Evolutionary conservation across 2,329 filamentous ascomycete genomes (phyloP).

Genomic region (Penicillium sp.): DNA sequence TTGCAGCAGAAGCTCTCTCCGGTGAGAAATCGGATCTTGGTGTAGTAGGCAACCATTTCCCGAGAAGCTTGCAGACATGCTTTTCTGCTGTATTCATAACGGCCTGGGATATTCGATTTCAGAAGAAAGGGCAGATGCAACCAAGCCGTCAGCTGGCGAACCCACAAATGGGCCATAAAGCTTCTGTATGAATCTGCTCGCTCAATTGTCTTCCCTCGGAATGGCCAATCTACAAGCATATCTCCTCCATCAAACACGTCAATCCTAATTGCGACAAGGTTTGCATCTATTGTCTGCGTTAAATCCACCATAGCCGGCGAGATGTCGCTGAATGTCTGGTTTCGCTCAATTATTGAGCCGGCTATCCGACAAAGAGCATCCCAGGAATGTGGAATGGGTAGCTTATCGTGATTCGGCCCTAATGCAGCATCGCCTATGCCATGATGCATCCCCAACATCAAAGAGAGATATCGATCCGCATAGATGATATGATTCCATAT

Average conservation of each 20-base stretch:
- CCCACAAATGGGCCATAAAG: constrained; percentile 7
- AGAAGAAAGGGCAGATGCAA: constrained; percentile 15
- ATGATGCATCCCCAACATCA: constrained; percentile 16
- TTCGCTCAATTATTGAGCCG: constrained; percentile 18
- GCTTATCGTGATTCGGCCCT: neutral
- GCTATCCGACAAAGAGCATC: constrained; percentile 11
- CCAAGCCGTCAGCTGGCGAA: constrained; percentile 13
- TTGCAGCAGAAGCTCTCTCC: constrained; percentile 9
- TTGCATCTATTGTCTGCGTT: constrained; percentile 13
- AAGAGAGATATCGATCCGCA: constrained; percentile 10
- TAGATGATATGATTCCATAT: constrained; percentile 12
- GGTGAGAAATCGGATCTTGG: constrained; percentile 4
- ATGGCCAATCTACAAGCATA: too few relatives aligned
- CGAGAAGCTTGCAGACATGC: constrained; percentile 14
- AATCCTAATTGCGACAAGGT: constrained; percentile 2
- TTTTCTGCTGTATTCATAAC: constrained; percentile 7
- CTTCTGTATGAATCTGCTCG: neutral
- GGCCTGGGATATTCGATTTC: neutral
- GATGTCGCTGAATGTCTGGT: constrained; percentile 12
- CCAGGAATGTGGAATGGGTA: neutral
- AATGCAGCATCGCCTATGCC: constrained; percentile 12
- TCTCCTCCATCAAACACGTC: neutral
- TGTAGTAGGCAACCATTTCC: constrained; percentile 13
- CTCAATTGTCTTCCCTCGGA: constrained; percentile 4
- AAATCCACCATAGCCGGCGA: constrained; percentile 12